Evolutionary conservation across 805 yeast species (phyloP).

Genomic region (Teunomyces kruisii): DNA sequence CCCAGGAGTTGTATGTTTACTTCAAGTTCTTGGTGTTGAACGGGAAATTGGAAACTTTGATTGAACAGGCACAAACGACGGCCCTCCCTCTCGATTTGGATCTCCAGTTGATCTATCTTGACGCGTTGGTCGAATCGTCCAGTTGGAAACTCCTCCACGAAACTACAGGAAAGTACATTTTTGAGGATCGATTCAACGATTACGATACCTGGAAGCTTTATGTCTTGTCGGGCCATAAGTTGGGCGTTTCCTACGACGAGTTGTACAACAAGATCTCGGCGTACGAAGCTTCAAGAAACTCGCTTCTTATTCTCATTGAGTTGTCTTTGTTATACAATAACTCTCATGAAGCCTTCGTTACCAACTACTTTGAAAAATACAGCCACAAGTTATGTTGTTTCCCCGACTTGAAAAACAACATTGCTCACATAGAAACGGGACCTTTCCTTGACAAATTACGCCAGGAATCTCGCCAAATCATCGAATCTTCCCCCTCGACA

Average conservation of each 20-base stretch:
- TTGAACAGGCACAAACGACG: background rate
- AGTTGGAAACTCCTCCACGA: constrained; percentile 46
- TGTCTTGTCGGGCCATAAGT: constrained; percentile 43
- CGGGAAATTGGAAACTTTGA: constrained; percentile 1
- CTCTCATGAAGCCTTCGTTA: constrained; percentile 27
- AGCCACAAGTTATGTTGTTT: constrained; percentile 65
- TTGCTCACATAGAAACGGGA: background rate
- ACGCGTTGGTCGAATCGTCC: constrained; percentile 41
- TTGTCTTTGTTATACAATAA: constrained; percentile 26
- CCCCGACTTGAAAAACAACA: constrained; percentile 51
- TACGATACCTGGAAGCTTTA: constrained; percentile 70
- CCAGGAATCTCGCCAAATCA: background rate
- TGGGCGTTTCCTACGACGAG: constrained; percentile 34
- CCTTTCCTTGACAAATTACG: background rate
- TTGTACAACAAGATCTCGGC: constrained; percentile 21
- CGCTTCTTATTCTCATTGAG: constrained; percentile 54
- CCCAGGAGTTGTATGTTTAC: constrained; percentile 67
- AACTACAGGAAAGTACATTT: constrained; percentile 42
- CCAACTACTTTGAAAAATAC: constrained; percentile 43
- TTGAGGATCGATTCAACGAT: constrained; percentile 56
- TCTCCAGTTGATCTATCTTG: constrained; percentile 54
- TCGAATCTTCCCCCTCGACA: background rate
- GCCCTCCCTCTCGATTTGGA: constrained; percentile 51
- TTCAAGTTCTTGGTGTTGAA: constrained; percentile 45
- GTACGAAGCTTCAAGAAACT: constrained; percentile 51